These are phyloP conservation scores for Quercus phellos DNA, from an alignment of 331 rosid genomes.

Conservation along the genomic window DNA sequence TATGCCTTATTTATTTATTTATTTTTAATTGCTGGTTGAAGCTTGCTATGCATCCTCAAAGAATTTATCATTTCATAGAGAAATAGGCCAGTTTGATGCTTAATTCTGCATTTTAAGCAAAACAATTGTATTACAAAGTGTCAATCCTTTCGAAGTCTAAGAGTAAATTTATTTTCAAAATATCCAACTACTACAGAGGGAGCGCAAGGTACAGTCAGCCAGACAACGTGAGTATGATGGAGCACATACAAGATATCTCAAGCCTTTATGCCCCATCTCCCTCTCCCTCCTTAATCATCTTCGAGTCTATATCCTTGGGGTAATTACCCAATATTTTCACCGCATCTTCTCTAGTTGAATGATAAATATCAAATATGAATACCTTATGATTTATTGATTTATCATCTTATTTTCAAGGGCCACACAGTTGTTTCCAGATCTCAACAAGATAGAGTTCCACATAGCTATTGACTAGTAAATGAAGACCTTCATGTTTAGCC, in stretches of 20 bases:
- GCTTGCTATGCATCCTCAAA: not conserved
- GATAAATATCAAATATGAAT: constrained; percentile 23
- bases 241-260: constrained; percentile 42
- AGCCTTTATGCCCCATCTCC: constrained; percentile 54
- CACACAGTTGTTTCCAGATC: constrained; percentile 84
- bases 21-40: not conserved
- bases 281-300: constrained; percentile 84
- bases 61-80: not conserved
- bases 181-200: constrained; percentile 65
- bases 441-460: constrained; percentile 52
- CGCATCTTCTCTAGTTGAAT: constrained; percentile 22
- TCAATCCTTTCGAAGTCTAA: not conserved
- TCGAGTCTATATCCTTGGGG: constrained; percentile 70
- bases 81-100: not conserved
- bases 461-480: not conserved
- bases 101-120: not conserved
- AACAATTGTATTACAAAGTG: not conserved
- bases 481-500: not conserved
- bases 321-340: constrained; percentile 31
- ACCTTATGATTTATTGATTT: constrained; percentile 24
- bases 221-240: constrained; percentile 50
- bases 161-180: constrained; percentile 16
- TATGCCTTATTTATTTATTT: not conserved
- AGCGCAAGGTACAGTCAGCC: constrained; percentile 62
- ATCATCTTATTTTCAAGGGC: constrained; percentile 41